Evolutionary conservation across 2,329 filamentous ascomycete genomes (phyloP).

Genomic region (Sordariomycetes sp.): DNA sequence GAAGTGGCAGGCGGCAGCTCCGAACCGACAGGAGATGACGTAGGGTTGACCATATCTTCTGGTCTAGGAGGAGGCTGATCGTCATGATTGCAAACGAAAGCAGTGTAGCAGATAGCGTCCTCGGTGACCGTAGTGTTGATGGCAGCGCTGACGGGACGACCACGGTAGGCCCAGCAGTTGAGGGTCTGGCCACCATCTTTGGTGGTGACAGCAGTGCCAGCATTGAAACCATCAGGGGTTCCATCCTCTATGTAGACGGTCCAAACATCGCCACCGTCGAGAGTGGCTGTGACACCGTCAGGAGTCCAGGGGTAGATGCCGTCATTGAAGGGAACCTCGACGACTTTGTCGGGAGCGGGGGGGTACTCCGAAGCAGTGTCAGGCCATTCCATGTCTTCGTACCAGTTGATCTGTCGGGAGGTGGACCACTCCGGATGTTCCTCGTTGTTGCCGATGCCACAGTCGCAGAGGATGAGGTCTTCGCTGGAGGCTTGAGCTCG

Average conservation of each 20-base stretch:
- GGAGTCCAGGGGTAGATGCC: constrained; percentile 29
- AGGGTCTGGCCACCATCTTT: constrained; percentile 27
- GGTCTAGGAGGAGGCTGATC: constrained; percentile 21
- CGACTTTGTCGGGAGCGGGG: constrained; percentile 24
- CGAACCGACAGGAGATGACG: constrained; percentile 21
- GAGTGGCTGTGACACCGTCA: constrained; percentile 24
- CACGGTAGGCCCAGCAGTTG: constrained; percentile 32
- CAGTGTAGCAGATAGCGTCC: constrained; percentile 27
- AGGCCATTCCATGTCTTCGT: constrained; percentile 26
- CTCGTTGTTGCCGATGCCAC: constrained; percentile 31
- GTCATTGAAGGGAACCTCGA: constrained; percentile 26
- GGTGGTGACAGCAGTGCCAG: constrained; percentile 28
- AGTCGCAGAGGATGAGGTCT: constrained; percentile 30
- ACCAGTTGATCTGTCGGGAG: constrained; percentile 35
- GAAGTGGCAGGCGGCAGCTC: constrained; percentile 22
- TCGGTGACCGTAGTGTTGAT: constrained; percentile 26
- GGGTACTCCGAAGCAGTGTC: constrained; percentile 22
- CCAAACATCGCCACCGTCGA: constrained; percentile 29
- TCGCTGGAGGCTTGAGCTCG: constrained; percentile 20
- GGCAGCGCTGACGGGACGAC: constrained; percentile 25
- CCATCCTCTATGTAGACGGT: constrained; percentile 30
- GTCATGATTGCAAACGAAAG: constrained; percentile 30
- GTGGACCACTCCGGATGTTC: constrained; percentile 29
- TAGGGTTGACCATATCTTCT: constrained; percentile 23
- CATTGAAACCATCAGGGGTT: constrained; percentile 28